Base-by-base conservation (phyloP, 768 basidiomycete genomes). In the Termitomyces sp. region DNA sequence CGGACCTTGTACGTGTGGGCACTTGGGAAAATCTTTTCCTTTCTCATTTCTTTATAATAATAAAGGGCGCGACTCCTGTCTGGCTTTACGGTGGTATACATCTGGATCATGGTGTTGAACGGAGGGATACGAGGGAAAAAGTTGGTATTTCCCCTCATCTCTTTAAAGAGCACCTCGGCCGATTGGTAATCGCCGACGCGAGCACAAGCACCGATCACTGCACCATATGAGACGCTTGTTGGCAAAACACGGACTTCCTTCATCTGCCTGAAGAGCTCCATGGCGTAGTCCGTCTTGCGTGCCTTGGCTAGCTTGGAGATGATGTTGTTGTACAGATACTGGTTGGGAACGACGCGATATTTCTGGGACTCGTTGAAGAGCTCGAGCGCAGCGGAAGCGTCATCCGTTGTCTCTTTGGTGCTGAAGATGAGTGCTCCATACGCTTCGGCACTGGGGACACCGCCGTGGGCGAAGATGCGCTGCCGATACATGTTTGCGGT, bases 51-150 rank as follows among this genome's bases (percentile, higher is more conserved):
- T 50, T 88, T 69, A 71, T 89, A 89, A 70, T 87, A 98, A 65
- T 82, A 77, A 30, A 98, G 72, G 18, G 88, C 91, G 50, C 86
- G 82, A 30, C 81, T 81, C 55, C 94, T 84, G 62, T 92, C 88
- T 1, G 94, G 96, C 71, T 90, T 91, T n/a, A 90, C 94, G 57
- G 88, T 85, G 51, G 89, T 88, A 74, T 93, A 95, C 66, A 96
- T 79, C 71, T 99, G 97, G 84, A 99, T 98, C 95, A 99, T 97
- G 36, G 90, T 95, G 75, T 99, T 99, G 80, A 87, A 99, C 0
- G 96, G 96, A 20, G 96, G 97, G 1, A 97, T 87, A 7, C 95
- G 81, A 9, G 95, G 88, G 74, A 81, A 88, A 79, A 94, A 98
- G 64, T 87, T 88, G 38, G 72, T 77, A 60, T 84, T 78, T 47